A percentile compares a stretch with the other conserved stretches of the same genome.
These are phyloP conservation scores for Trametes sanguinea DNA, from an alignment of 768 basidiomycete species.

Conservation along the genomic window DNA sequence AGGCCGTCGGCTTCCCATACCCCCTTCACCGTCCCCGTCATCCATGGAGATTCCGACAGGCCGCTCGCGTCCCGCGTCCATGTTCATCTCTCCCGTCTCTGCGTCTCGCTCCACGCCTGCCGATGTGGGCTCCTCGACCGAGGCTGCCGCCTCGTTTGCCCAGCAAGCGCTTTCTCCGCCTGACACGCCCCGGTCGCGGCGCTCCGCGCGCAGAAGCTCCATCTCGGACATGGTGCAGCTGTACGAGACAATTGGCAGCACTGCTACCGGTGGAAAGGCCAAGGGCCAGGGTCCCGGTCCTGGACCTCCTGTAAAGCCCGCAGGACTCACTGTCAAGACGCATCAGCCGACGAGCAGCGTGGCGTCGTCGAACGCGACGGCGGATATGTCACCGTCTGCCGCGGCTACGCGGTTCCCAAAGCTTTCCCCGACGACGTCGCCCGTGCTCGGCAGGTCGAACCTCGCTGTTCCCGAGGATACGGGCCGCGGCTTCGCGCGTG, in stretches of 20 bases:
- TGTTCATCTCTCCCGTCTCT: constrained; percentile 65
- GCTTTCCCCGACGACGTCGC: constrained; percentile 31
- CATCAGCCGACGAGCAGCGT: constrained; percentile 12
- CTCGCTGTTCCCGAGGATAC: constrained; percentile 25
- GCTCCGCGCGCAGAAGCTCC: constrained; percentile 61
- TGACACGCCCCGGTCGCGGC: constrained; percentile 47
- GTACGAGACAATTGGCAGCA: constrained; percentile 65
- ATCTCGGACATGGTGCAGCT: constrained; percentile 86
- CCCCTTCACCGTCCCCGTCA: constrained; percentile 32
- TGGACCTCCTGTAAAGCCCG: constrained; percentile 33
- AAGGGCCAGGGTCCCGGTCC: constrained; percentile 11
- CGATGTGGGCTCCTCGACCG: constrained; percentile 41
- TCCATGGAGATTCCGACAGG: constrained; percentile 31
- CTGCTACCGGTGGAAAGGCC: neutral
- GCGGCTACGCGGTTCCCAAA: constrained; percentile 32
- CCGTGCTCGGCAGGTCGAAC: constrained; percentile 24
- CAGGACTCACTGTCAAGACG: constrained; percentile 31
- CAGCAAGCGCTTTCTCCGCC: constrained; percentile 40
- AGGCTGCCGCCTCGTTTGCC: constrained; percentile 30
- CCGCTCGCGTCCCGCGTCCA: constrained; percentile 77
- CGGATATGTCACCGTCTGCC: constrained; percentile 28
- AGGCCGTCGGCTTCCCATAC: constrained; percentile 21
- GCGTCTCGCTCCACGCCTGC: constrained; percentile 43
- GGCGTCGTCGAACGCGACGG: neutral
- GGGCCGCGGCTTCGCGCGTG: constrained; percentile 19